Conservation (phyloP, 495 filamentous ascomycete species). For the Hypomontagnella monticulosa region DNA sequence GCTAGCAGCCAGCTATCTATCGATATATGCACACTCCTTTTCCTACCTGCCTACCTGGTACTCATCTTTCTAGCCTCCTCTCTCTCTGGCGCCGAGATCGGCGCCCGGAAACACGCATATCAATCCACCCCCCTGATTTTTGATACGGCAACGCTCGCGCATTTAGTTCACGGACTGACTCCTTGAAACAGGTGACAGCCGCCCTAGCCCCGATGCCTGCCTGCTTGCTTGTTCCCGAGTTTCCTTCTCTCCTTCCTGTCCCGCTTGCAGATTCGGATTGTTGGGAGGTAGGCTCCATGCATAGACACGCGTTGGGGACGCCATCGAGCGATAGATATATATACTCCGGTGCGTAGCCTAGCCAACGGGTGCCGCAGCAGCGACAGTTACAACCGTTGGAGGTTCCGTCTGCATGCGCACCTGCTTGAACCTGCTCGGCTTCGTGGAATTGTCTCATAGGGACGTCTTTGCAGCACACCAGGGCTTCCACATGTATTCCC, state of each 20-base stretch:
- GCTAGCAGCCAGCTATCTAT: background rate
- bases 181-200: too few species aligned
- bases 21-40: background rate
- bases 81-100: conserved; percentile 24
- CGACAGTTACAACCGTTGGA: too few species aligned
- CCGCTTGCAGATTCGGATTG: too few species aligned
- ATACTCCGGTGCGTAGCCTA: background rate
- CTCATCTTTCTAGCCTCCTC: background rate
- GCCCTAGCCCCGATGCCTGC: too few species aligned
- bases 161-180: too few species aligned
- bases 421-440: background rate
- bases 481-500: background rate
- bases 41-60: background rate
- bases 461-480: background rate
- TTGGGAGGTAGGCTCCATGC: too few species aligned
- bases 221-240: too few species aligned
- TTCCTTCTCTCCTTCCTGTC: too few species aligned
- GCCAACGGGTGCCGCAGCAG: too few species aligned
- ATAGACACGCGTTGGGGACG: too few species aligned
- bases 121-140: background rate
- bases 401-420: background rate
- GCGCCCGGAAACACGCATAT: conserved; percentile 24
- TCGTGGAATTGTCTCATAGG: conserved; percentile 4
- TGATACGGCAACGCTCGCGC: background rate
- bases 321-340: too few species aligned